A percentile compares a stretch with the other conserved stretches of the same genome.
Evolutionary conservation across 2,329 filamentous ascomycete species (phyloP).

Genomic region (Sporothrix euskadiensis): DNA sequence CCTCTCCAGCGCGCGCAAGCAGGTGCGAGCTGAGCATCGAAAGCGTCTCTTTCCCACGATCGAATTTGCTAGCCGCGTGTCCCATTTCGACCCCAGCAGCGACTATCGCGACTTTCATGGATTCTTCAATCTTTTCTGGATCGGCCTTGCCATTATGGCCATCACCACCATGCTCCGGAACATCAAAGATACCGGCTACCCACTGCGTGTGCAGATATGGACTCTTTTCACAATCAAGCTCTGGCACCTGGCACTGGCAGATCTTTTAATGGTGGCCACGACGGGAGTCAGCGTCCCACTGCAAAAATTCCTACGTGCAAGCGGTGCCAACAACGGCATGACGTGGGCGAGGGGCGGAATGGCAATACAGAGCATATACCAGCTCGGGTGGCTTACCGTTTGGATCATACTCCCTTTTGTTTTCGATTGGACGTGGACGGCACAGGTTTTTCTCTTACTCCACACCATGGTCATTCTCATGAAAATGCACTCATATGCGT

Average conservation of each 20-base stretch:
- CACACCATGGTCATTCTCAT: slow-evolving; percentile 91
- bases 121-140: slow-evolving; percentile 99
- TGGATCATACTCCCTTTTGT: slow-evolving; percentile 87
- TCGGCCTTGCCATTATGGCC: slow-evolving; percentile 93
- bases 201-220: slow-evolving; percentile 85
- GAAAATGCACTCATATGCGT: slow-evolving; percentile 99
- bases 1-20: slow-evolving; percentile 80
- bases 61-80: slow-evolving; percentile 85
- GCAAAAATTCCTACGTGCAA: slow-evolving; percentile 64
- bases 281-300: slow-evolving; percentile 72
- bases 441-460: slow-evolving; percentile 90
- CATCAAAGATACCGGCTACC: slow-evolving; percentile 88
- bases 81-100: slow-evolving; percentile 90
- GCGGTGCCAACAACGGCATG: slow-evolving; percentile 53
- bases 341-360: slow-evolving; percentile 80
- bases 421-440: slow-evolving; percentile 92
- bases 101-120: slow-evolving; percentile 94
- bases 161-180: slow-evolving; percentile 92
- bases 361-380: slow-evolving; percentile 78
- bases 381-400: slow-evolving; percentile 73
- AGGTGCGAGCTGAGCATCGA: slow-evolving; percentile 76
- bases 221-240: slow-evolving; percentile 83
- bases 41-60: slow-evolving; percentile 89
- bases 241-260: slow-evolving; percentile 80
- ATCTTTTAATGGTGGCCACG: slow-evolving; percentile 79